phyloP scores from a whole-genome alignment of 495 filamentous ascomycete species.

The Neurospora sp. region DNA sequence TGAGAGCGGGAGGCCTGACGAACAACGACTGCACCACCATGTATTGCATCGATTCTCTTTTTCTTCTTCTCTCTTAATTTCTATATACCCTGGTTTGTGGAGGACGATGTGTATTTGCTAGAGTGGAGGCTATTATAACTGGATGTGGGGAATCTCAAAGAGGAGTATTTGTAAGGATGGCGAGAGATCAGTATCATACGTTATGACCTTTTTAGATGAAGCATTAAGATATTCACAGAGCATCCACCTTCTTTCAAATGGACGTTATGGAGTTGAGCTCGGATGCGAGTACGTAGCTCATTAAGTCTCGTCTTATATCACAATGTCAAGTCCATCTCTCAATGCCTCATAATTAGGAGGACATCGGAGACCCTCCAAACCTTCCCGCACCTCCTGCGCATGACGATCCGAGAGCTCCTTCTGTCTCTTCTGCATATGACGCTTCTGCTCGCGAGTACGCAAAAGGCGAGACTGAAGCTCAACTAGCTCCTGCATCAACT shows the following conservation, averaged over 20 bases:
- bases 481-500: background rate
- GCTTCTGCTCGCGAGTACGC: background rate
- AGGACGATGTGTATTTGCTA: background rate
- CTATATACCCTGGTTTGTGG: background rate
- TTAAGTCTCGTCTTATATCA: too few species aligned
- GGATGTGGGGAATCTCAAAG: background rate
- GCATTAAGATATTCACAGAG: conserved; percentile 8
- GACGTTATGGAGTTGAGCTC: background rate
- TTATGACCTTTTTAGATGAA: conserved; percentile 4
- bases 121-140: background rate
- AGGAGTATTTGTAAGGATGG: background rate
- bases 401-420: background rate
- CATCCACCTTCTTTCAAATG: background rate
- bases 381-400: background rate
- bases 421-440: background rate
- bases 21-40: background rate
- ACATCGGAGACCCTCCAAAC: background rate
- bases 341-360: too few species aligned
- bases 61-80: background rate
- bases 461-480: background rate
- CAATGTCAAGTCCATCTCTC: too few species aligned
- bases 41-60: background rate
- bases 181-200: background rate
- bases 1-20: background rate
- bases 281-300: background rate